Evolutionary conservation across 352 stramenopile species (phyloP).

Genomic region (Nothophytophthora sp.): DNA sequence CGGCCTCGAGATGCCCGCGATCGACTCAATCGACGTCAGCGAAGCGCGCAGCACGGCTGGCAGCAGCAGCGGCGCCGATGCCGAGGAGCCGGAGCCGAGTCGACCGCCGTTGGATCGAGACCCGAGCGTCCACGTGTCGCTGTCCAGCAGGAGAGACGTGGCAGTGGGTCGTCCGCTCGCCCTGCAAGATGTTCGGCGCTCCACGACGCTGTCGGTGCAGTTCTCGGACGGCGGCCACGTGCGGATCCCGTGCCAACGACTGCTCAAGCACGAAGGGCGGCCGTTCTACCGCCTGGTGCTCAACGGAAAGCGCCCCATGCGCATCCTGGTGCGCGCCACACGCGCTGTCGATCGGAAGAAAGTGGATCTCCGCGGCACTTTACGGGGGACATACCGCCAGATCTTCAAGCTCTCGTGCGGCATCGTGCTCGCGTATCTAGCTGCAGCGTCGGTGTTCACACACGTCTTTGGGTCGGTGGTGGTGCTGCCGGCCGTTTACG

Average conservation of each 20-base stretch:
- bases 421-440: slow-evolving; percentile 58
- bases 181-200: slow-evolving; percentile 42
- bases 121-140: slow-evolving; percentile 9
- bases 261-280: slow-evolving; percentile 40
- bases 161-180: slow-evolving; percentile 40
- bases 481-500: slow-evolving; percentile 55
- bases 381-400: slow-evolving; percentile 61
- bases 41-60: slow-evolving; percentile 7
- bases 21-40: slow-evolving; percentile 55
- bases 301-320: slow-evolving; percentile 50
- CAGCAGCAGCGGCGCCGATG: slow-evolving; percentile 2
- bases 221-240: slow-evolving; percentile 63
- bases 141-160: slow-evolving; percentile 27
- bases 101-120: slow-evolving; percentile 1
- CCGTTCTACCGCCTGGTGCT: slow-evolving; percentile 62
- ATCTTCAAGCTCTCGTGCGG: slow-evolving; percentile 62
- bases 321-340: slow-evolving; percentile 51
- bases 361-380: slow-evolving; percentile 43
- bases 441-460: slow-evolving; percentile 46
- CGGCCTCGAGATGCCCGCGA: slow-evolving; percentile 45
- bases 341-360: slow-evolving; percentile 19
- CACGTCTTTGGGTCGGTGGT: slow-evolving; percentile 52
- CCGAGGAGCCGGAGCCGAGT: slow-evolving; percentile 10
- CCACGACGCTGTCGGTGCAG: slow-evolving; percentile 47
- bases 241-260: slow-evolving; percentile 46